These are phyloP conservation scores for Atalantia buxifolia DNA, from an alignment of 345 rosid genomes.

Conservation along the genomic window DNA sequence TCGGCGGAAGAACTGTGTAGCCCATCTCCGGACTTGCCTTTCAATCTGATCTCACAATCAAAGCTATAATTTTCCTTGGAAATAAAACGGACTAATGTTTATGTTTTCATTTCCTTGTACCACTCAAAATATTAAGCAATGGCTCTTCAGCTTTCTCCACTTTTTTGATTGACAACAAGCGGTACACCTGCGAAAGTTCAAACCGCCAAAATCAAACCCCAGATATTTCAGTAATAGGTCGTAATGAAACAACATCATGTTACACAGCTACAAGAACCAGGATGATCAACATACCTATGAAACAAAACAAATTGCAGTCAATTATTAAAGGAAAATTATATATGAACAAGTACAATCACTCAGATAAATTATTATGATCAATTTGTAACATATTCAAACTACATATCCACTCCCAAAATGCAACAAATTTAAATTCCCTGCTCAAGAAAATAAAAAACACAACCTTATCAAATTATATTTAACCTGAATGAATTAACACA, in stretches of 20 bases:
- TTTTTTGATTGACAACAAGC: neutral
- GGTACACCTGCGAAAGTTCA: slow-evolving; percentile 5
- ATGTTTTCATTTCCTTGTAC: neutral
- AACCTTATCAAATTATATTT: neutral
- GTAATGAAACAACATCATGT: neutral
- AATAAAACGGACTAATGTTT: neutral
- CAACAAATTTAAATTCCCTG: neutral
- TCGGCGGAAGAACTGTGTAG: slow-evolving; percentile 27
- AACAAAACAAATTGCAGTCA: neutral
- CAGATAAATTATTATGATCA: neutral
- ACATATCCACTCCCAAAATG: neutral
- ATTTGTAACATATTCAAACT: neutral
- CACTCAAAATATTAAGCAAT: neutral
- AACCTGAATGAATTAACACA: neutral
- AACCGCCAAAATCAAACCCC: neutral
- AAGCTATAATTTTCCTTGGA: neutral
- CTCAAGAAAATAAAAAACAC: neutral
- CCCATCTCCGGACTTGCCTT: slow-evolving; percentile 38
- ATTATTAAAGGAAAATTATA: neutral
- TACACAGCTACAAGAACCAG: neutral
- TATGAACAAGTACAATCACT: neutral
- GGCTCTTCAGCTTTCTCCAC: neutral
- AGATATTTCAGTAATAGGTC: neutral
- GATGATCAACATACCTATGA: neutral
- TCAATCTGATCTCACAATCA: neutral